These are phyloP conservation scores for Calonectria montana DNA, from an alignment of 2,329 filamentous ascomycete genomes.

Conservation along the genomic window DNA sequence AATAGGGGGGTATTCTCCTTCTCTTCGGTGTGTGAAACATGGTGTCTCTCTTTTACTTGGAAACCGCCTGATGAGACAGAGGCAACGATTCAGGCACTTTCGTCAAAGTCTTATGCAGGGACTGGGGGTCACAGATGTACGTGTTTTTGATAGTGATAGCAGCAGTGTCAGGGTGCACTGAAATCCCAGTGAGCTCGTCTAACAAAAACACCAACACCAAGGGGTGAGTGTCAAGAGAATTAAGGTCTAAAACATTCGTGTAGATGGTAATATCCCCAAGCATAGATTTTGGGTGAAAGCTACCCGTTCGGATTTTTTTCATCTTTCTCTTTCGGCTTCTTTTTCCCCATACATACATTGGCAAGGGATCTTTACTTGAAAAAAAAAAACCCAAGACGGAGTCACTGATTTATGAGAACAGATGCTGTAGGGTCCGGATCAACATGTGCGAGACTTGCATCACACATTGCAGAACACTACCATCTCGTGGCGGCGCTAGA, in stretches of 20 bases:
- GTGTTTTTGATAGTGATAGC: not conserved
- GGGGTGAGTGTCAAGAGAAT: not conserved
- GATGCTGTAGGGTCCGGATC: slow-evolving; percentile 7
- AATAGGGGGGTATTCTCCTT: not conserved
- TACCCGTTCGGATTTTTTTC: not conserved
- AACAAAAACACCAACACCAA: not conserved
- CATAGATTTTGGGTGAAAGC: not conserved
- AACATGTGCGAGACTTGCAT: not conserved
- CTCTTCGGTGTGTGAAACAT: not conserved
- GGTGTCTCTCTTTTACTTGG: not conserved
- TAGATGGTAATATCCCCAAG: not conserved
- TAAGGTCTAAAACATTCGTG: not conserved
- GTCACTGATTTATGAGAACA: not conserved
- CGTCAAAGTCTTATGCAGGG: not conserved
- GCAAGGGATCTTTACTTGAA: not conserved
- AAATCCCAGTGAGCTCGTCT: not conserved
- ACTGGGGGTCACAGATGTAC: not conserved
- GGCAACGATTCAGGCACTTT: not conserved
- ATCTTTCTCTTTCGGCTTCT: not conserved
- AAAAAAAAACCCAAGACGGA: not conserved
- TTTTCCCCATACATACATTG: not conserved
- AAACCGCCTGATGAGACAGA: not conserved
- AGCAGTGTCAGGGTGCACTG: not conserved
- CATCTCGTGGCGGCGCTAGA: not conserved
- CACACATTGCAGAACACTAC: not conserved